These are phyloP conservation scores for Chaetoceros muelleri DNA, from an alignment of 108 stramenopile genomes.

Conservation along the genomic window DNA sequence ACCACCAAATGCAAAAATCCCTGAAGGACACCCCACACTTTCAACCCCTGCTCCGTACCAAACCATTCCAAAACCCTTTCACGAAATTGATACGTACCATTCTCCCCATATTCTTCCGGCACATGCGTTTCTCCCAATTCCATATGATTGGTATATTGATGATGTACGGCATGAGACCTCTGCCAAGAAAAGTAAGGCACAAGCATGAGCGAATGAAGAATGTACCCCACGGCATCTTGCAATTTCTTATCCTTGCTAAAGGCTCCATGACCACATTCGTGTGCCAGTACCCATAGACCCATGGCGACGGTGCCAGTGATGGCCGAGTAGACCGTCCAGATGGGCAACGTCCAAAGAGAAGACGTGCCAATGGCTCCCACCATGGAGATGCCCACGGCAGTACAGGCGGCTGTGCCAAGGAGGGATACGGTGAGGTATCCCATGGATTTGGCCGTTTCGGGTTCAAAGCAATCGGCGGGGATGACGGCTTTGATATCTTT, in stretches of 20 bases:
- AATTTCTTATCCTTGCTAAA: constrained; percentile 80
- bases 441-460: constrained; percentile 55
- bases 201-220: constrained; percentile 83
- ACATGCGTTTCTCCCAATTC: constrained; percentile 93
- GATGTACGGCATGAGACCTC: constrained; percentile 91
- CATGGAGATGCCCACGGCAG: constrained; percentile 48
- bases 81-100: constrained; percentile 30
- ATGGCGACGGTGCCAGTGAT: constrained; percentile 87
- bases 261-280: constrained; percentile 97
- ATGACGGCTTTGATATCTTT: constrained; percentile 51
- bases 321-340: constrained; percentile 64
- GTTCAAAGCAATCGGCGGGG: constrained; percentile 89
- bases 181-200: constrained; percentile 97
- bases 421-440: constrained; percentile 69
- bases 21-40: constrained; percentile 55
- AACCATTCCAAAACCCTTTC: constrained; percentile 30
- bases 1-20: constrained; percentile 65
- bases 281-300: constrained; percentile 96
- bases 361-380: constrained; percentile 46
- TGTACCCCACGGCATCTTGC: constrained; percentile 88
- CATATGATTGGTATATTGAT: constrained; percentile 91
- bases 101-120: constrained; percentile 34
- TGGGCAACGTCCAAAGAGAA: constrained; percentile 44
- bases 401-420: constrained; percentile 59
- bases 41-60: constrained; percentile 46